Base-by-base conservation (phyloP, 139 green algal genomes). In the Picochlorum sp. region DNA sequence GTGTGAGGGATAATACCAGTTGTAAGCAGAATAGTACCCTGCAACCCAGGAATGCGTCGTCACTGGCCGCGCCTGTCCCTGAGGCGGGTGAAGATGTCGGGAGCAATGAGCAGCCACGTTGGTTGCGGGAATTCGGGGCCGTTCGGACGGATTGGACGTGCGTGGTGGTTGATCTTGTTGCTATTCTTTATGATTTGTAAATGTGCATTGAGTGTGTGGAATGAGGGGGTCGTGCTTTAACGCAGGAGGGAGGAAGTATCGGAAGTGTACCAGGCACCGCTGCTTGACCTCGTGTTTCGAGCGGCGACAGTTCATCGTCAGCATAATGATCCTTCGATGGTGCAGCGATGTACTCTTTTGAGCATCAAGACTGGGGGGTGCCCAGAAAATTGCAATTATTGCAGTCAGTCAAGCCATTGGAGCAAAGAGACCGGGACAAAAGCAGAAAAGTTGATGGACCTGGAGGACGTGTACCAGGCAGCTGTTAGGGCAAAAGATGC, bases 361-460 rank as follows among this genome's bases (percentile, higher is more conserved):
- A 87, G 69, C 73, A 95, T 99, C 71, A 99, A 99, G 79, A 97
- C 93, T 3, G 92, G 92, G 18, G 92, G 92, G 37, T 98, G 92
- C 76, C 89, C 92, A 9, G 93, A 99, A 76, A 89, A 87, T 58
- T 99, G 93, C 80, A 85, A 78, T 63, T 99, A 99, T 78, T 99
- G 91, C 76, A 78, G 64, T 33, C 85, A 93, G 69, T 87, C 68
- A 62, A 87, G 69, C 59, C 69, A 75, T 41, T 96, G 84, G 82
- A 81, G 55, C 50, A 84, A 95, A 60, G 75, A 82, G 20, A 94
- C 84, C 2, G 81, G 79, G 7, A 76, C 89, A 4, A 94, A 96
- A 69, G 91, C 91, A 4, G 84, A 93, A 67, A 90, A 89, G 70
- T 84, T 98, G 33, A 89, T 96, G 88, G 78, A 85, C 30, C 63